Conservation (phyloP, 345 rosid species). For the Garcia nutans region DNA sequence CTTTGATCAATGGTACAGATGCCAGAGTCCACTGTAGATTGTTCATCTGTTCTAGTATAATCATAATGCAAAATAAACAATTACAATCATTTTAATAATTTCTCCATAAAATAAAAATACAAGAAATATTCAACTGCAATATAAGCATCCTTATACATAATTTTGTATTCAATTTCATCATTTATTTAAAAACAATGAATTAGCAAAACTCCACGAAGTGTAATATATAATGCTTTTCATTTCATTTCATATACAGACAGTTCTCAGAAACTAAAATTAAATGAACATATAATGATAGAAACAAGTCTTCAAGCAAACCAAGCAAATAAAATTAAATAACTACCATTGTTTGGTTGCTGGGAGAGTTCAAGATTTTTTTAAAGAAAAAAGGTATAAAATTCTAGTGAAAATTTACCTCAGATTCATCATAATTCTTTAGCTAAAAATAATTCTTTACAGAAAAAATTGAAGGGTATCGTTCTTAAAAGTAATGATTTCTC, state of each 20-base stretch:
- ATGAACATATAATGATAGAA: neutral
- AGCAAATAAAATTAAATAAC: neutral
- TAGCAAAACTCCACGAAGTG: neutral
- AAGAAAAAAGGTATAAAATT: neutral
- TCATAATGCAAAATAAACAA: constrained; percentile 17
- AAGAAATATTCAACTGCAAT: neutral
- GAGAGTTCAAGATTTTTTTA: neutral
- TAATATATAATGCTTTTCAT: neutral
- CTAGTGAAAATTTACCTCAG: neutral
- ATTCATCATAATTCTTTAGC: neutral
- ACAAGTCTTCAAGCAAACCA: neutral
- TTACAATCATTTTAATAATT: neutral
- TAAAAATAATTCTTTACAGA: neutral
- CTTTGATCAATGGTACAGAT: constrained; percentile 81
- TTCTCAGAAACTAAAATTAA: neutral
- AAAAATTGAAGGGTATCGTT: neutral
- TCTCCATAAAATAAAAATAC: neutral
- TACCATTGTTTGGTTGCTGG: neutral
- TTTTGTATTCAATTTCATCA: neutral
- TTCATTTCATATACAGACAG: neutral
- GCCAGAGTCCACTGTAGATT: constrained; percentile 85
- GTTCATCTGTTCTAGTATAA: constrained; percentile 56
- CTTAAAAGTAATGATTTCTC: neutral
- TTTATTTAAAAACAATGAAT: too few relatives aligned
- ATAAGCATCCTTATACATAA: neutral